Conservation (phyloP, 1,284 basidiomycete genomes). For the Pyrrhoderma lamaoense region DNA sequence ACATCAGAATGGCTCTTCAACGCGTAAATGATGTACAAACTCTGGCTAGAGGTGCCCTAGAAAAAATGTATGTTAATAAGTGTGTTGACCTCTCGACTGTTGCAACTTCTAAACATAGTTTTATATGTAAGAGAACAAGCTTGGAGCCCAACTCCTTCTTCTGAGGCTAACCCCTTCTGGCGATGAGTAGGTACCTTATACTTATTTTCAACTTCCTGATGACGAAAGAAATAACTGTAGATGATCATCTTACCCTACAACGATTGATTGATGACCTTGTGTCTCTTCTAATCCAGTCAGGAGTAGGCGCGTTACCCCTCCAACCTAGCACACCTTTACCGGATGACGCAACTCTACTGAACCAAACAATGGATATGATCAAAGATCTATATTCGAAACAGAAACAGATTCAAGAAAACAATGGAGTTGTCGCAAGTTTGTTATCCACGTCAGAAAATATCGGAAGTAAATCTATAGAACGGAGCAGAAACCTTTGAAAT, state of each 20-base stretch:
- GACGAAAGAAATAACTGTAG: neutral
- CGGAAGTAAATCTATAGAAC: neutral
- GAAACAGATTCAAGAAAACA: constrained; percentile 18
- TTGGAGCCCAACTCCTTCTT: constrained; percentile 4
- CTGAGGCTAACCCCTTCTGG: constrained; percentile 8
- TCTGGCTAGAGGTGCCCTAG: constrained; percentile 7
- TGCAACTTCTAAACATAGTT: too few species aligned
- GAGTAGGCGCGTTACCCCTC: constrained; percentile 17
- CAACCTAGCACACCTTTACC: constrained; percentile 3
- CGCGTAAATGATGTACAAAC: constrained; percentile 8
- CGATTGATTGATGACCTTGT: constrained; percentile 7
- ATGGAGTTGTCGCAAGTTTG: constrained; percentile 14
- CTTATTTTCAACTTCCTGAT: neutral
- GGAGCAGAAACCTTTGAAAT: too few species aligned
- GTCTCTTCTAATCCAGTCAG: constrained; percentile 9
- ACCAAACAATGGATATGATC: constrained; percentile 6
- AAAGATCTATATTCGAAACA: constrained; percentile 10
- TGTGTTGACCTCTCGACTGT: too few species aligned
- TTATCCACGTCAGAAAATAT: constrained; percentile 4
- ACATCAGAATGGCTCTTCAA: constrained; percentile 13
- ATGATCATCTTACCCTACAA: constrained; percentile 4
- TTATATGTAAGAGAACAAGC: constrained; percentile 10
- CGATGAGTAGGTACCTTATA: constrained; percentile 1
- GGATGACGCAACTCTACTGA: constrained; percentile 5
- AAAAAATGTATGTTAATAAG: constrained; percentile 12